Base-by-base conservation (phyloP, 1,284 basidiomycete species). In the Gomphus bonarii region DNA sequence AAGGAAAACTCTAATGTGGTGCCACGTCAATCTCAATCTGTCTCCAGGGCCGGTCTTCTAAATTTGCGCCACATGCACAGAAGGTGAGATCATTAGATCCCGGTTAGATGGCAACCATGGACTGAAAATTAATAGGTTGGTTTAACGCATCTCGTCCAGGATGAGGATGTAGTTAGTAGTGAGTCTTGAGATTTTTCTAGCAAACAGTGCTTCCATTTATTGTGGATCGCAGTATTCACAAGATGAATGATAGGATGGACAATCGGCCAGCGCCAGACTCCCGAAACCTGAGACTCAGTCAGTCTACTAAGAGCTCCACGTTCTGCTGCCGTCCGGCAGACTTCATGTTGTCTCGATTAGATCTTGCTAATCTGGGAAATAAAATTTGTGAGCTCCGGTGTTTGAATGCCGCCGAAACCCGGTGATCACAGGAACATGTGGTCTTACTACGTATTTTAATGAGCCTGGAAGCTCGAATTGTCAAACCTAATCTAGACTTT, bases 141-240 rank as follows among this genome's bases (percentile, higher is more conserved):
- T 47, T 73, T 97, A 59, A 78, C 75, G 44, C 95, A 98, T 72
- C 78, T 82, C 55, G 88, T 97, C 18, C 85, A 88, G 65, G 92
- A 97, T 65, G 95, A 97, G 70, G 95, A 98, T 69, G 94, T 97
- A 14, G 89, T 94, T 57, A 91, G 88, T 36, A 88, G 91, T 93
- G 65, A 69, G 90, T 80, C 49, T 54, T 33, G 18, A 44, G 12
- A 3, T 9, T 22, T 11, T 25, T 3, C n/a, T 20, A n/a, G 16
- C 7, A 9, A 3, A 48, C 12, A 18, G n/a, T 30, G 25, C 6
- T 3, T 4, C 7, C 12, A 48, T 48, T 3, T 50, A 6, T 42
- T 42, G 10, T 31, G n/a, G 16, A 35, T 36, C 55, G 11, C 42
- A 75, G 73, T 74, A 64, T 75, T 74, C 63, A 75, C 74, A 18